Conservation (phyloP, 306 rosid species). For the Sicyos baderoa region DNA sequence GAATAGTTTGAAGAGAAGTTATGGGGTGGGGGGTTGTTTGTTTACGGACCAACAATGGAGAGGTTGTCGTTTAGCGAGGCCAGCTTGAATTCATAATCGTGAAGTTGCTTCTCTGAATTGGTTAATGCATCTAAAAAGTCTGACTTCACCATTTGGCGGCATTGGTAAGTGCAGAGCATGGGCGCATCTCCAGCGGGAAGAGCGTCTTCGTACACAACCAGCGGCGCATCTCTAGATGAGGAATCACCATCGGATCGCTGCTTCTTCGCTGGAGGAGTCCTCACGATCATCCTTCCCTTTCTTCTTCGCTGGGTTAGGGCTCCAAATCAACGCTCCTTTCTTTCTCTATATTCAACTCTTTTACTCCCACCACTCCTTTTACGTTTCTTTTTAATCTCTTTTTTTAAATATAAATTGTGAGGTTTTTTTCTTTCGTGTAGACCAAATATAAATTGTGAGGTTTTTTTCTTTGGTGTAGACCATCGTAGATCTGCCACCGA, state of each 20-base stretch:
- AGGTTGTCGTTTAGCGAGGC: conserved; percentile 43
- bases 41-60: conserved; percentile 52
- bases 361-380: too few relatives aligned
- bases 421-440: too few relatives aligned
- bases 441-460: too few relatives aligned
- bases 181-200: conserved; percentile 29
- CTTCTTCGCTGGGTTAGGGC: conserved; percentile 47
- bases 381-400: too few relatives aligned
- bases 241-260: conserved; percentile 39
- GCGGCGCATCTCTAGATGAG: conserved; percentile 30
- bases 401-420: too few relatives aligned
- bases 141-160: conserved; percentile 94
- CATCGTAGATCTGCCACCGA: too few relatives aligned
- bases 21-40: too few relatives aligned
- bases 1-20: conserved; percentile 11
- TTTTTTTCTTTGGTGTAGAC: too few relatives aligned
- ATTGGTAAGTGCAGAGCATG: conserved; percentile 81
- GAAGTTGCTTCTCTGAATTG: conserved; percentile 66
- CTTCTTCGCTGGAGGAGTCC: conserved; percentile 77
- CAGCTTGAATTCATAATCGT: conserved; percentile 49
- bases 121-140: conserved; percentile 76
- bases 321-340: conserved; percentile 11
- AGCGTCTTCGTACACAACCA: conserved; percentile 72
- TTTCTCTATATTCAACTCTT: too few relatives aligned
- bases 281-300: conserved; percentile 45